Conservation (phyloP, 2,329 filamentous ascomycete species). For the Cladosporium cucumerinum region DNA sequence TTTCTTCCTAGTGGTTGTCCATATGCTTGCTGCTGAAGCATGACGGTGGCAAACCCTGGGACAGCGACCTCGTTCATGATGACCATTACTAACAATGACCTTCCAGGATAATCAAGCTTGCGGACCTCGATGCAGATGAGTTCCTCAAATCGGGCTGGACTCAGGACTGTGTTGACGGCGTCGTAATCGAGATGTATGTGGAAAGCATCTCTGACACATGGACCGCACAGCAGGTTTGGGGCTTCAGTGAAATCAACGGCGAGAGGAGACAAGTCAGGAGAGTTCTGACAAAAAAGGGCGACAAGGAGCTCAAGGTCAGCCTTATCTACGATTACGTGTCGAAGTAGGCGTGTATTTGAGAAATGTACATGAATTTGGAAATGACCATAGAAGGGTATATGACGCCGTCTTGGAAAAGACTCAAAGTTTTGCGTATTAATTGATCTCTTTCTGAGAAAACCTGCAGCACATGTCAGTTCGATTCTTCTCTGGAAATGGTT, state of each 20-base stretch:
- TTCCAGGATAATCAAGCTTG: constrained; percentile 37
- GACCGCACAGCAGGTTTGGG: constrained; percentile 55
- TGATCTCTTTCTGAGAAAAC: not conserved
- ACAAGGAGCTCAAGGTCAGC: constrained; percentile 38
- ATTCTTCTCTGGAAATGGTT: not conserved
- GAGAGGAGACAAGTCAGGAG: constrained; percentile 39
- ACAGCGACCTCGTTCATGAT: not conserved
- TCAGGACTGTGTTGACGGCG: constrained; percentile 45
- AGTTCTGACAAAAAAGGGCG: constrained; percentile 39
- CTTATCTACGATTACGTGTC: constrained; percentile 43
- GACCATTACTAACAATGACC: not conserved
- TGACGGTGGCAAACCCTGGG: not conserved
- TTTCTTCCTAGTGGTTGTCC: not conserved
- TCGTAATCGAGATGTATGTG: constrained; percentile 50
- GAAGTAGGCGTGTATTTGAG: constrained; percentile 5
- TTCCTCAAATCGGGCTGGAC: constrained; percentile 59
- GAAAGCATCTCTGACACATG: constrained; percentile 49
- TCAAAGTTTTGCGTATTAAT: not conserved
- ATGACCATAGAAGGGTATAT: not conserved
- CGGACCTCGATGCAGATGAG: constrained; percentile 42
- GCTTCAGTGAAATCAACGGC: constrained; percentile 44
- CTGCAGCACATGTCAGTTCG: not conserved
- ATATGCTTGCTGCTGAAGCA: not conserved
- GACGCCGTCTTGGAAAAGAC: not conserved
- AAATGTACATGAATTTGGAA: not conserved